These are phyloP conservation scores for Prinsepia uniflora DNA, from an alignment of 306 rosid genomes.

Conservation along the genomic window DNA sequence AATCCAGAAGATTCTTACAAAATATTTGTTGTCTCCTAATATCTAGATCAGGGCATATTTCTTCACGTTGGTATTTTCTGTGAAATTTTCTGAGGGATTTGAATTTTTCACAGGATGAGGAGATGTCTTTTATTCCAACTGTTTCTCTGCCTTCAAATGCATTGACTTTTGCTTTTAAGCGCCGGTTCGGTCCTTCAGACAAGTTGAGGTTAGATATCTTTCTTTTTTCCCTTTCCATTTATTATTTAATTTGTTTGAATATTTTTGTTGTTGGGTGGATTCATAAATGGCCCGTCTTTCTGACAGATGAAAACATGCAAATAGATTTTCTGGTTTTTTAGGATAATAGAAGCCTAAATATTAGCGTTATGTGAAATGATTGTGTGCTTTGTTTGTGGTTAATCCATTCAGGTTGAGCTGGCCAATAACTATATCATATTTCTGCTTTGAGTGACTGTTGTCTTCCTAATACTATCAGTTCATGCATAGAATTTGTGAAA, in stretches of 20 bases:
- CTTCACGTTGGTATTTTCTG: conserved; percentile 4
- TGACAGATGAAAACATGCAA: not conserved
- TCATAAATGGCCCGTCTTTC: not conserved
- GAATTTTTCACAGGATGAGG: conserved; percentile 65
- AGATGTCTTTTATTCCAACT: conserved; percentile 74
- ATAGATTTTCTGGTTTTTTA: not conserved
- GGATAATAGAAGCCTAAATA: not conserved
- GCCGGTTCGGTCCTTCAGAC: conserved; percentile 68
- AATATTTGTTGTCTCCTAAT: not conserved
- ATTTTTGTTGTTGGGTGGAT: not conserved
- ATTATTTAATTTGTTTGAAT: not conserved
- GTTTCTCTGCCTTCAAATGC: conserved; percentile 80
- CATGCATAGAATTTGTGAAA: not conserved
- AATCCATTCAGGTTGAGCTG: conserved; percentile 8
- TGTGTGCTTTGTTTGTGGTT: conserved; percentile 7
- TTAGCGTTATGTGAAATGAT: not conserved
- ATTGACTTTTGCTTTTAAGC: conserved; percentile 79
- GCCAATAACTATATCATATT: not conserved
- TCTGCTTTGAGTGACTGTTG: not conserved
- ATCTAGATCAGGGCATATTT: conserved; percentile 6
- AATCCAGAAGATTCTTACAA: not conserved
- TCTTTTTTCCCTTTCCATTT: not conserved
- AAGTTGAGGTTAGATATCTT: conserved; percentile 64
- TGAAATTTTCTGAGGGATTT: conserved; percentile 10
- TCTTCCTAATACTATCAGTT: not conserved